Percentiles rank a stretch among this genome's conserved stretches.
phyloP scores from a whole-genome alignment of 768 basidiomycete species.

The Boletus reticuloceps region DNA sequence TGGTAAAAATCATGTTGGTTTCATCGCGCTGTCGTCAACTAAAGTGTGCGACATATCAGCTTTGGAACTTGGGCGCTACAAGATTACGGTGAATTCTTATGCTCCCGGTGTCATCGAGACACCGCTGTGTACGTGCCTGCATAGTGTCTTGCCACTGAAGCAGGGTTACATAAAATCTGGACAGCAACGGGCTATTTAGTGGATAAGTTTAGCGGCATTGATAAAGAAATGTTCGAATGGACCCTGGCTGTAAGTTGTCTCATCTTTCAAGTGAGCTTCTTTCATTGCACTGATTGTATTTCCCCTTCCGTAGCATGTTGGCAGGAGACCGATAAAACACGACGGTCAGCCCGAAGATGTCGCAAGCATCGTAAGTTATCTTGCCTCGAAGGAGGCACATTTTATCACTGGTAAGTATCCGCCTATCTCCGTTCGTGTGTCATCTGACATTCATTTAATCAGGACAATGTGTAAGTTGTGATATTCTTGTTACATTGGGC shows the following conservation, averaged over 20 bases:
- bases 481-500: not conserved
- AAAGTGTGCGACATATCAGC: not conserved
- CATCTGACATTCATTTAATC: not conserved
- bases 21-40: not conserved
- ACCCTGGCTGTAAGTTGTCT: not conserved
- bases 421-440: not conserved
- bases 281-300: not conserved
- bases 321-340: slow-evolving; percentile 6
- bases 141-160: not conserved
- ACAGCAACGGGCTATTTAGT: not conserved
- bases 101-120: slow-evolving; percentile 36
- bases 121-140: slow-evolving; percentile 26
- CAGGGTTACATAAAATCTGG: not conserved
- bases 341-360: slow-evolving; percentile 32
- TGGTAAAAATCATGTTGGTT: slow-evolving; percentile 20
- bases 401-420: slow-evolving; percentile 33
- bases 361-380: slow-evolving; percentile 35
- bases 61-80: slow-evolving; percentile 32
- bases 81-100: slow-evolving; percentile 42
- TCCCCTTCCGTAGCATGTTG: not conserved
- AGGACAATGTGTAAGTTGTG: slow-evolving; percentile 26
- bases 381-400: slow-evolving; percentile 36
- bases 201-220: not conserved
- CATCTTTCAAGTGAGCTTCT: not conserved
- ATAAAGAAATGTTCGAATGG: slow-evolving; percentile 1